A percentile compares a stretch with the other conserved stretches of the same genome.
These are phyloP conservation scores for Xylaria palmicola DNA, from an alignment of 495 filamentous ascomycete genomes.

Conservation along the genomic window DNA sequence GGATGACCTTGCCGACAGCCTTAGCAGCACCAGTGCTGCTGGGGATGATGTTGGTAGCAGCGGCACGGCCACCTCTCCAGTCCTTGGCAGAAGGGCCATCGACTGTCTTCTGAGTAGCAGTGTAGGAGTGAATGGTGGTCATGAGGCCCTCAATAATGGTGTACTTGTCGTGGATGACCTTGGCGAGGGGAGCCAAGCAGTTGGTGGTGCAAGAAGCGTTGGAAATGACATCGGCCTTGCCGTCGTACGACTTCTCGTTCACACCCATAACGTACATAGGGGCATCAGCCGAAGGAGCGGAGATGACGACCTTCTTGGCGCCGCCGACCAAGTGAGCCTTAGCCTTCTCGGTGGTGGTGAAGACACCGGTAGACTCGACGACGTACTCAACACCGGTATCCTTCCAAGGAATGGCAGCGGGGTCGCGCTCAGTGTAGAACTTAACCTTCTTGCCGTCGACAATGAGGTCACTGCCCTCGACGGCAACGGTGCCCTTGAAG, in stretches of 20 bases:
- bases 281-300: constrained; percentile 96
- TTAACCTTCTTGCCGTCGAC: constrained; percentile 95
- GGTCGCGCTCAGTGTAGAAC: constrained; percentile 95
- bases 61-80: constrained; percentile 97
- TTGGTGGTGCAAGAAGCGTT: constrained; percentile 99
- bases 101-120: constrained; percentile 99
- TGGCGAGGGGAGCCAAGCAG: constrained; percentile 98
- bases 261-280: constrained; percentile 99
- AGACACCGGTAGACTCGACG: constrained; percentile 98
- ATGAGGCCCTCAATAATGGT: constrained; percentile 97
- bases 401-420: constrained; percentile 85
- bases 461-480: constrained; percentile 70
- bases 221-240: constrained; percentile 87
- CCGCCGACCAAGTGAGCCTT: constrained; percentile 94
- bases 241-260: constrained; percentile 90
- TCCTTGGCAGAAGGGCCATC: constrained; percentile 97
- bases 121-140: constrained; percentile 99
- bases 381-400: constrained; percentile 90
- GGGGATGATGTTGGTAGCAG: constrained; percentile 99
- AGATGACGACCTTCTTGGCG: constrained; percentile 99
- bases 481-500: constrained; percentile 88
- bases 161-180: constrained; percentile 98
- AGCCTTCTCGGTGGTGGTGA: constrained; percentile 98
- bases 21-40: constrained; percentile 99
- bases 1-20: constrained; percentile 99